Evolutionary conservation across 2,329 filamentous ascomycete species (phyloP).

Genomic region (Ambrosiella xylebori): DNA sequence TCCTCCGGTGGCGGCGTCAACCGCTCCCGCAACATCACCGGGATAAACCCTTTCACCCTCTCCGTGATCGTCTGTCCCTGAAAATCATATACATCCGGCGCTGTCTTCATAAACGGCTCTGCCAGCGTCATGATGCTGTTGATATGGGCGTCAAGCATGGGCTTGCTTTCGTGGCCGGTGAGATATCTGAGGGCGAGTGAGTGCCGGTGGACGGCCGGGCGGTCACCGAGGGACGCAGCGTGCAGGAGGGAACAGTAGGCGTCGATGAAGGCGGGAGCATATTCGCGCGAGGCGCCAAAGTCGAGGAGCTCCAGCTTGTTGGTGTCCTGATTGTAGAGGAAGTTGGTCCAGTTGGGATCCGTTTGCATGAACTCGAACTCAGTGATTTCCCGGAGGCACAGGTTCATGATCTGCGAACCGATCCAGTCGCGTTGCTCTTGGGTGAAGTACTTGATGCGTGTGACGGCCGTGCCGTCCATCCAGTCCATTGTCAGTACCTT

Average conservation of each 20-base stretch:
- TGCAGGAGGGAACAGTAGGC: conserved; percentile 67
- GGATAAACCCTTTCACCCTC: conserved; percentile 72
- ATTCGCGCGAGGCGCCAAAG: conserved; percentile 84
- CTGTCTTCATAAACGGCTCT: conserved; percentile 65
- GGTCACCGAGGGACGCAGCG: conserved; percentile 59
- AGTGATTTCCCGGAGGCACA: conserved; percentile 82
- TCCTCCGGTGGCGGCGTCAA: conserved; percentile 88
- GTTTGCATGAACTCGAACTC: conserved; percentile 99
- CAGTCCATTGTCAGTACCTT: conserved; percentile 88
- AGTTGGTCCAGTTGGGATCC: conserved; percentile 99
- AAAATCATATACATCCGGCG: conserved; percentile 82
- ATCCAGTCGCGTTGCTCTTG: conserved; percentile 91
- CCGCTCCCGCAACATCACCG: conserved; percentile 79
- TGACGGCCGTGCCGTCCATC: conserved; percentile 73
- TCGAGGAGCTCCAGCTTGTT: conserved; percentile 77
- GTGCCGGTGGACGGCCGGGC: conserved; percentile 42
- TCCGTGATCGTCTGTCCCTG: conserved; percentile 90
- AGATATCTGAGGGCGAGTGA: conserved; percentile 75
- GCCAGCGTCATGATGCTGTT: conserved; percentile 75
- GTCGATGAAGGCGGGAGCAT: conserved; percentile 58
- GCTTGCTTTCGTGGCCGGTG: conserved; percentile 68
- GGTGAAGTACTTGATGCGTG: conserved; percentile 55
- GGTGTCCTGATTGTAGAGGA: conserved; percentile 63
- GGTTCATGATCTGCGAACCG: conserved; percentile 76
- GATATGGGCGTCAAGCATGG: conserved; percentile 85